These are phyloP conservation scores for Escovopsis weberi DNA, from an alignment of 2,329 filamentous ascomycete genomes.

Conservation along the genomic window DNA sequence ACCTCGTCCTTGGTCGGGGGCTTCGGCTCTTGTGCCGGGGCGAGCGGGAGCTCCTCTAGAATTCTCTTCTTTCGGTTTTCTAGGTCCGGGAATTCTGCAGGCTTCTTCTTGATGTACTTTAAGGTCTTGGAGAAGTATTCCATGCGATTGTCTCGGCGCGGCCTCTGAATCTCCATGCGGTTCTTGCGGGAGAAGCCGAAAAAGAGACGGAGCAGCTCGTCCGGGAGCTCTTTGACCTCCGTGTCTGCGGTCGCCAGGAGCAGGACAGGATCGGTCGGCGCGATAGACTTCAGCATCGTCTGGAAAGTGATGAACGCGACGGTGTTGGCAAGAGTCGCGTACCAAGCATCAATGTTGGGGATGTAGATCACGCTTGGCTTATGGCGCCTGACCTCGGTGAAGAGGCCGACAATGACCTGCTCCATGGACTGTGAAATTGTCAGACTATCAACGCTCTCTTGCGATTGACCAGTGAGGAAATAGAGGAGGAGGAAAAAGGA, in stretches of 20 bases:
- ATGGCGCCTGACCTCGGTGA: constrained; percentile 83
- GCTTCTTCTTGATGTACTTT: constrained; percentile 62
- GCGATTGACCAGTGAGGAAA: too few relatives aligned
- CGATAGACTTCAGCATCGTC: constrained; percentile 64
- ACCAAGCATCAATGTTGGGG: constrained; percentile 82
- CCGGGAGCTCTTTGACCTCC: constrained; percentile 44
- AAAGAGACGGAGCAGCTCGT: constrained; percentile 54
- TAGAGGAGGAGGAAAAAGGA: background rate
- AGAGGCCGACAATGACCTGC: constrained; percentile 78
- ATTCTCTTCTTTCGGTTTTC: constrained; percentile 74
- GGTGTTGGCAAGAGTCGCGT: constrained; percentile 43
- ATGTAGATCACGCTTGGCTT: constrained; percentile 95
- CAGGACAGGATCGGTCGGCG: constrained; percentile 82
- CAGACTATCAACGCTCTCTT: constrained; percentile 4
- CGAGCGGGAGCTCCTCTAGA: constrained; percentile 61
- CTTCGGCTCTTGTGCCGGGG: constrained; percentile 55
- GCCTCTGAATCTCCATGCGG: constrained; percentile 53
- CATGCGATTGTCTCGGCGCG: constrained; percentile 45
- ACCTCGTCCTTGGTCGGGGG: constrained; percentile 63
- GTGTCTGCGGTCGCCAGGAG: constrained; percentile 74
- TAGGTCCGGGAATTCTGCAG: constrained; percentile 75
- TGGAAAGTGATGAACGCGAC: constrained; percentile 69
- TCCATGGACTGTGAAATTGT: constrained; percentile 48
- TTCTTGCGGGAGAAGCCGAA: constrained; percentile 81
- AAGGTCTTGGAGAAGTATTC: constrained; percentile 70